A percentile compares a stretch with the other conserved stretches of the same genome.
Conservation (phyloP, 257 asterid genomes). For the Plectranthus barbatus region DNA sequence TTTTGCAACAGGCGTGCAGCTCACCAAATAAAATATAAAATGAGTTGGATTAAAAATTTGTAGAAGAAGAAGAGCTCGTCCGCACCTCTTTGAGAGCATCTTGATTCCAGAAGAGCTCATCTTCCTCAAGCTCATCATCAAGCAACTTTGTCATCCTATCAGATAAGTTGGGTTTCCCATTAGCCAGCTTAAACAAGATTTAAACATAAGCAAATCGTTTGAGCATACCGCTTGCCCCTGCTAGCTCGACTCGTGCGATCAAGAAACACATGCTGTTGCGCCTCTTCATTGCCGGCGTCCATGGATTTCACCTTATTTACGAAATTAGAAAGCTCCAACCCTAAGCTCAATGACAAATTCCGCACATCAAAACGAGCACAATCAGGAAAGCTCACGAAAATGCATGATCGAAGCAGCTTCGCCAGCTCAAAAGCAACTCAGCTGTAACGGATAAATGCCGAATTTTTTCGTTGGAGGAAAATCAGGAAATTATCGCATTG, state of each 20-base stretch:
- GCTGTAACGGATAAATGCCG: too few species aligned
- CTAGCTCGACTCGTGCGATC: constrained; percentile 79
- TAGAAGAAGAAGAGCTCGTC: not conserved
- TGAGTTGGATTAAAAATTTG: not conserved
- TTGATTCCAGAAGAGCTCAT: constrained; percentile 88
- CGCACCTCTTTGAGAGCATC: constrained; percentile 90
- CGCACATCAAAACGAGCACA: not conserved
- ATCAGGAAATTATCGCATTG: too few species aligned
- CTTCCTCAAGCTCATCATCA: constrained; percentile 84
- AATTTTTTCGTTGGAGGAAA: too few species aligned
- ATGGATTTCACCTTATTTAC: constrained; percentile 17
- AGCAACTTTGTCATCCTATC: constrained; percentile 80
- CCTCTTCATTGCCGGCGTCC: constrained; percentile 43
- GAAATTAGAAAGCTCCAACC: constrained; percentile 1
- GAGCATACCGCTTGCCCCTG: constrained; percentile 79
- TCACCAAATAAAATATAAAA: not conserved
- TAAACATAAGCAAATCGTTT: not conserved
- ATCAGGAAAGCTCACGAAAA: not conserved
- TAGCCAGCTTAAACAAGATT: not conserved
- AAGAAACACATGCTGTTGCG: constrained; percentile 38
- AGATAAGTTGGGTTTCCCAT: constrained; percentile 12
- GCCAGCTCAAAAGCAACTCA: too few species aligned
- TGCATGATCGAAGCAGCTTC: too few species aligned
- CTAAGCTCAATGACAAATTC: not conserved
- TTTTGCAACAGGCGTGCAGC: not conserved